A percentile compares a stretch with the other conserved stretches of the same genome.
Evolutionary conservation across 2,329 filamentous ascomycete species (phyloP).

Genomic region (Venturiaceae sp.): DNA sequence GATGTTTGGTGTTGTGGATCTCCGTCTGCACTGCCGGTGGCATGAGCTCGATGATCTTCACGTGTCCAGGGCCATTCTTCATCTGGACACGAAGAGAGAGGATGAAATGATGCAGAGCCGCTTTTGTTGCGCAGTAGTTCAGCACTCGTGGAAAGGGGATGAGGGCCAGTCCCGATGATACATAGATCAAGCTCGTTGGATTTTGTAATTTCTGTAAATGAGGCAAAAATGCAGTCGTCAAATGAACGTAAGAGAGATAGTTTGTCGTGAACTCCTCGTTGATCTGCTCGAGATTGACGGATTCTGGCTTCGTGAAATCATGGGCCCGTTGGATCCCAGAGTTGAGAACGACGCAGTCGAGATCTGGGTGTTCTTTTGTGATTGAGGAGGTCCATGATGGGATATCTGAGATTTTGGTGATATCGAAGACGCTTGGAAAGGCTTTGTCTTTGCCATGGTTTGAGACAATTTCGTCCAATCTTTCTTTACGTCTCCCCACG

Average conservation of each 20-base stretch:
- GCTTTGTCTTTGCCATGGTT: conserved; percentile 37
- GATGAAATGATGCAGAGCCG: conserved; percentile 6
- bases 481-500: conserved; percentile 41
- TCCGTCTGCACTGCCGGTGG: conserved; percentile 36
- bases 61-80: conserved; percentile 27
- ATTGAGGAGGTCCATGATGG: conserved; percentile 31
- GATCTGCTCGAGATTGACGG: conserved; percentile 33
- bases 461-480: conserved; percentile 37
- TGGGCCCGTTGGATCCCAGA: conserved; percentile 42
- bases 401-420: conserved; percentile 39
- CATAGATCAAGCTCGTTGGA: not conserved
- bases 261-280: conserved; percentile 41
- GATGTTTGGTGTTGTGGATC: conserved; percentile 44
- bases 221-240: conserved; percentile 41
- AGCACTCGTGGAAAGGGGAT: conserved; percentile 35
- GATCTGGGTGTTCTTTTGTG: conserved; percentile 35
- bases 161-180: conserved; percentile 40
- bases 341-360: conserved; percentile 44
- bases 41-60: conserved; percentile 14
- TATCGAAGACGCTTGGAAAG: conserved; percentile 37
- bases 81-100: conserved; percentile 11
- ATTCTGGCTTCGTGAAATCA: conserved; percentile 38
- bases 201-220: conserved; percentile 32
- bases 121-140: conserved; percentile 13
- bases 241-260: conserved; percentile 38